These are phyloP conservation scores for Colletotrichum orbiculare DNA, from an alignment of 2,329 filamentous ascomycete species.

Conservation along the genomic window DNA sequence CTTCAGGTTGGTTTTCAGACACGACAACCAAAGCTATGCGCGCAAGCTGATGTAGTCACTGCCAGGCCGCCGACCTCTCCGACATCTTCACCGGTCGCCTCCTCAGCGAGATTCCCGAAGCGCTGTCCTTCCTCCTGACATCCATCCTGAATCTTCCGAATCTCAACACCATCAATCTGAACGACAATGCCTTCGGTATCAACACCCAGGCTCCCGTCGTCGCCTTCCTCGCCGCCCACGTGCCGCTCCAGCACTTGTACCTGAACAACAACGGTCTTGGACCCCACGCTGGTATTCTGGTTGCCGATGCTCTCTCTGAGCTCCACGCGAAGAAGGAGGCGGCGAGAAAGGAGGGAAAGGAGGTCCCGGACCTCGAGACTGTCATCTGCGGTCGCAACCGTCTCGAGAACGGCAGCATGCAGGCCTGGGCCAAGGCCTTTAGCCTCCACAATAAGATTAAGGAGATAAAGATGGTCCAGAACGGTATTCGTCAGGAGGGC, in stretches of 20 bases:
- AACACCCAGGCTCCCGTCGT: conserved; percentile 94
- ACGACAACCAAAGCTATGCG: neutral
- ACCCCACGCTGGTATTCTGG: conserved; percentile 86
- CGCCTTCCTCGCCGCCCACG: conserved; percentile 88
- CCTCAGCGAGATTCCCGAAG: conserved; percentile 91
- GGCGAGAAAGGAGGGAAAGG: conserved; percentile 76
- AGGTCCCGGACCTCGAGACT: conserved; percentile 90
- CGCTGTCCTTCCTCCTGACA: conserved; percentile 85
- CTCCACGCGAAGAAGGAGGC: conserved; percentile 87
- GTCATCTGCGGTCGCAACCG: conserved; percentile 96
- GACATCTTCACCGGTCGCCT: conserved; percentile 98
- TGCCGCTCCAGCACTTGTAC: conserved; percentile 91
- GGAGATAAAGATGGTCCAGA: conserved; percentile 96
- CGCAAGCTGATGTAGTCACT: conserved; percentile 9
- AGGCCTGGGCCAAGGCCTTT: conserved; percentile 90
- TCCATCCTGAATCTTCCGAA: conserved; percentile 87
- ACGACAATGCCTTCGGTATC: conserved; percentile 97
- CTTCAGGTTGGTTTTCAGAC: conserved; percentile 69
- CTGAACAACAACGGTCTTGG: conserved; percentile 99
- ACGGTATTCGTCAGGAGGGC: conserved; percentile 94
- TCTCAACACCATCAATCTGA: conserved; percentile 92
- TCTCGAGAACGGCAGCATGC: conserved; percentile 96
- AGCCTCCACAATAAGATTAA: conserved; percentile 84
- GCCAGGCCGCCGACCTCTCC: conserved; percentile 83
- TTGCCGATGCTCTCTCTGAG: conserved; percentile 86